Evolutionary conservation across 169 alveolate species (phyloP).

Genomic region (Plasmodium adleri): DNA sequence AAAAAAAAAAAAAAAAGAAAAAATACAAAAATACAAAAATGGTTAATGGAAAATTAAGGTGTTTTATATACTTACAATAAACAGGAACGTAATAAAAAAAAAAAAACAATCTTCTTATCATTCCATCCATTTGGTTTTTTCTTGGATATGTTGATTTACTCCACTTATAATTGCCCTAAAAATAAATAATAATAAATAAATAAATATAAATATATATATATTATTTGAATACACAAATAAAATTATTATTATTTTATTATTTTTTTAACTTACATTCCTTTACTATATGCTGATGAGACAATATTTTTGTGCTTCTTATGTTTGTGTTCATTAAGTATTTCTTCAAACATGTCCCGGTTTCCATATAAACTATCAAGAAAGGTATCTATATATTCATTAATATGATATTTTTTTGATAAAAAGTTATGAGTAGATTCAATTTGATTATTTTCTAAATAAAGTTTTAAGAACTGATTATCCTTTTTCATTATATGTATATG

Average conservation of each 20-base stretch:
- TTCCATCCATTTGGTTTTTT: constrained; percentile 18
- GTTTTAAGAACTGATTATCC: constrained; percentile 34
- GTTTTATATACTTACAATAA: too few species aligned
- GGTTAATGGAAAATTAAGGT: too few species aligned
- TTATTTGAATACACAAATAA: too few species aligned
- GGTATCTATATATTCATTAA: constrained; percentile 55
- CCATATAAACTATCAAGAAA: constrained; percentile 44
- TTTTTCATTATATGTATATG: constrained; percentile 48
- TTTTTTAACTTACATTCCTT: constrained; percentile 34
- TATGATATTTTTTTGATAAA: constrained; percentile 45
- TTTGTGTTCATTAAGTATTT: constrained; percentile 18
- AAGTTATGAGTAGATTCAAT: constrained; percentile 26
- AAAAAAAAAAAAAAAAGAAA: too few species aligned
- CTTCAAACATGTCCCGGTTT: constrained; percentile 31
- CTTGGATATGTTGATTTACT: constrained; percentile 36
- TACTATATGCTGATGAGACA: constrained; percentile 51
- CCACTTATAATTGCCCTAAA: constrained; percentile 69
- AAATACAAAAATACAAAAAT: too few species aligned
- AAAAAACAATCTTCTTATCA: background rate
- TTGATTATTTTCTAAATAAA: constrained; percentile 29
- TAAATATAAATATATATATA: background rate
- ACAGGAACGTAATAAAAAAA: too few species aligned
- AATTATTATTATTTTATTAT: too few species aligned
- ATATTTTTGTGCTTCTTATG: constrained; percentile 29
- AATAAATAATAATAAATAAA: background rate